phyloP scores from a whole-genome alignment of 345 rosid species.

The Xanthoceras sorbifolium region DNA sequence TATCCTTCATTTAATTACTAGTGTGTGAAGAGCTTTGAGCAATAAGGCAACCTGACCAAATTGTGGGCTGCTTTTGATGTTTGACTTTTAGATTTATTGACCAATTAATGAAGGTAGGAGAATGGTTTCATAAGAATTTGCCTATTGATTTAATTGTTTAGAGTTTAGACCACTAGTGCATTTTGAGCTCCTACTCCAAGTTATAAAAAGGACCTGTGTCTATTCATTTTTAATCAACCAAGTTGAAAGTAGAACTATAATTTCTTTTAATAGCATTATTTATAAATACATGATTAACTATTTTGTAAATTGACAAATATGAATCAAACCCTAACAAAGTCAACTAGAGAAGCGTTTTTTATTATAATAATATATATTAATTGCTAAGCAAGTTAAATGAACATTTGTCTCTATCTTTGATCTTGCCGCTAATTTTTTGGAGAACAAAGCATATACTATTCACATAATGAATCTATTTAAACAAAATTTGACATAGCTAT shows the following conservation, averaged over 20 bases:
- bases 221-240: too few species aligned
- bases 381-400: not conserved
- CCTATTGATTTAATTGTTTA: too few species aligned
- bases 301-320: not conserved
- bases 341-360: not conserved
- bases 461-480: not conserved
- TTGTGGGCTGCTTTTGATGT: not conserved
- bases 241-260: too few species aligned
- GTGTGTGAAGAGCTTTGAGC: not conserved
- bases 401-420: not conserved
- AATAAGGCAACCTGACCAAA: not conserved
- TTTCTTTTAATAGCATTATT: too few species aligned
- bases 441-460: not conserved
- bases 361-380: too few species aligned
- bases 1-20: slow-evolving; percentile 11
- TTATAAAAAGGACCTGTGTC: too few species aligned
- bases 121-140: not conserved
- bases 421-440: not conserved
- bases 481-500: not conserved
- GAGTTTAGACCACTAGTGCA: too few species aligned
- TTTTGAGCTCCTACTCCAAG: too few species aligned
- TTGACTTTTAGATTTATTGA: slow-evolving; percentile 1
- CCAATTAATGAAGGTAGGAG: not conserved
- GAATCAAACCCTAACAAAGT: not conserved
- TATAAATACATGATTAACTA: not conserved